Base-by-base conservation (phyloP, 768 basidiomycete genomes). In the Tricholoma matsutake region DNA sequence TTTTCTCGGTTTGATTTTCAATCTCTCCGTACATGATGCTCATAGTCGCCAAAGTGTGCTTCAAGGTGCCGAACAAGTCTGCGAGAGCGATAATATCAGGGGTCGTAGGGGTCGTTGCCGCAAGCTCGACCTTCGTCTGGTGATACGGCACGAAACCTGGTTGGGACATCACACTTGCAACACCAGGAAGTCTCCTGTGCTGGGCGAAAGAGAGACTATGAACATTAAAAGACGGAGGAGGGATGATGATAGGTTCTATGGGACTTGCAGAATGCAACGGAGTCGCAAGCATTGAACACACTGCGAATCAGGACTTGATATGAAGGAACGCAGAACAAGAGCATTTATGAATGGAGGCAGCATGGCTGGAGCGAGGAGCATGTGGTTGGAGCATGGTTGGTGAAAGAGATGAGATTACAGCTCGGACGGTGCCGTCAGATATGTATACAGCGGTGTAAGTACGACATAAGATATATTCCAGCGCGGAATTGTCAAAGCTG, bases 1-100 rank as follows among this genome's bases (percentile, higher is more conserved):
- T 71, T 39, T 72, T 75, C 49, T 76, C 73, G 0, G 79, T 78
- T 61, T 85, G 83, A n/a, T 70, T 69, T 6, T 75, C 80, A 5
- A 86, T 71, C 1, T 66, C 69, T 39, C 80, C 80, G 64, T 85
- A 79, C 1, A 81, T 79, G 11, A 67, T 65, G 2, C 78, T 73
- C 57, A 86, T 72, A 0, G 71, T 67, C 1, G 64, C 60, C 4
- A 85, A 65, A 4, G 81, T 78, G 16, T 70, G 66, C 59, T 80
- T 81, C 77, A 85, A 81, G 20, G 77, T 74, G 9, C 71, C 64
- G 18, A 84, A 75, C 13, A 84, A 64, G n/a, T 80, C 77, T 7
- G 77, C 77, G 29, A 83, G 71, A 4, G 76, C 78, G 2, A 76
- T 41, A 5, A 82, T 67, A 51, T 82, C 79, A n/a, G 74, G 72